phyloP scores from a whole-genome alignment of 2,329 filamentous ascomycete genomes.

The Myriosclerotinia duriaeana region DNA sequence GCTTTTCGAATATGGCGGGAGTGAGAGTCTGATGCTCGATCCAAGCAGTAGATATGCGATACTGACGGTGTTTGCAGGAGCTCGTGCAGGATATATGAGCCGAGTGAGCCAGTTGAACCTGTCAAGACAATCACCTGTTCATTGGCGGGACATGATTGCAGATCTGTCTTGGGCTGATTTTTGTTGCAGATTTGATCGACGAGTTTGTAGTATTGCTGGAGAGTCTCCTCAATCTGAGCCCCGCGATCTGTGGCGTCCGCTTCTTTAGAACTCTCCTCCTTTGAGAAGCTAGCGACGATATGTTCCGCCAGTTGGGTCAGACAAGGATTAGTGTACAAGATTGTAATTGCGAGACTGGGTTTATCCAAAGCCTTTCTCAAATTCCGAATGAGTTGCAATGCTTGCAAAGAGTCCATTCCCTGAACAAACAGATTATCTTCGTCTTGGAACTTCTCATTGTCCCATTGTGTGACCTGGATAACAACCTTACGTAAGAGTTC shows the following conservation, averaged over 20 bases:
- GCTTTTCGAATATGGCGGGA: slow-evolving; percentile 27
- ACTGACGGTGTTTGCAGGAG: slow-evolving; percentile 41
- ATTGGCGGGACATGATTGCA: neutral
- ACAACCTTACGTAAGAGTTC: neutral
- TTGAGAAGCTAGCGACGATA: neutral
- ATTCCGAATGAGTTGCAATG: slow-evolving; percentile 16
- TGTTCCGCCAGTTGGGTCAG: neutral
- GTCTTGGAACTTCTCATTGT: neutral
- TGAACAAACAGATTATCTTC: slow-evolving; percentile 21
- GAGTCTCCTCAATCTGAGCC: neutral
- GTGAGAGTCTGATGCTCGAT: slow-evolving; percentile 40
- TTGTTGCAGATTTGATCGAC: neutral
- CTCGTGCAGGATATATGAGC: slow-evolving; percentile 48
- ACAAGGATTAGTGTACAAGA: slow-evolving; percentile 14
- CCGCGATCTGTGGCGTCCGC: neutral
- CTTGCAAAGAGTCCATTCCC: slow-evolving; percentile 24
- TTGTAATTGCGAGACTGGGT: neutral
- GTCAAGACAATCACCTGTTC: slow-evolving; percentile 43
- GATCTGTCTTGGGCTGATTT: neutral
- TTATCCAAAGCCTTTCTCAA: slow-evolving; percentile 1
- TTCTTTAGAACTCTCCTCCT: neutral
- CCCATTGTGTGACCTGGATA: neutral
- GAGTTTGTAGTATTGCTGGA: slow-evolving; percentile 7
- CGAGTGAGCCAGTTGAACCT: slow-evolving; percentile 51
- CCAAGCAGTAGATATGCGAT: slow-evolving; percentile 49